phyloP scores from a whole-genome alignment of 2,329 filamentous ascomycete genomes.

The Apiospora arundinis region DNA sequence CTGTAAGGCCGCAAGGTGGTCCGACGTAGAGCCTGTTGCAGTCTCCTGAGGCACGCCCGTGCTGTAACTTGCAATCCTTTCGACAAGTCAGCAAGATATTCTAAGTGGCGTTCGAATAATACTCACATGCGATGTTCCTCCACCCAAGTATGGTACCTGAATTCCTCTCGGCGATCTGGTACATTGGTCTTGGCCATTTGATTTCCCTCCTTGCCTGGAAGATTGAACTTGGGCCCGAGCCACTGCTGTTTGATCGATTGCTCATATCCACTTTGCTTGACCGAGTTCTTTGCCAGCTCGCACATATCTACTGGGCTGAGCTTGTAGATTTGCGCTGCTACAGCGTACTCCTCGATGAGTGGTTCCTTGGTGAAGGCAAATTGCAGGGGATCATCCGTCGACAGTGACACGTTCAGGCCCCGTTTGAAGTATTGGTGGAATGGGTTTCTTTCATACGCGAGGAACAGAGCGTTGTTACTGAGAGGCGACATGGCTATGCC shows the following conservation, averaged over 20 bases:
- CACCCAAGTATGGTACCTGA: constrained; percentile 82
- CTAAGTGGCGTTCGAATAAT: background rate
- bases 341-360: constrained; percentile 96
- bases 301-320: constrained; percentile 98
- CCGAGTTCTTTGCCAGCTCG: constrained; percentile 94
- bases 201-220: constrained; percentile 84
- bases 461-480: constrained; percentile 95
- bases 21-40: constrained; percentile 28
- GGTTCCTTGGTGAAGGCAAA: constrained; percentile 99
- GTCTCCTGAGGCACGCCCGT: background rate
- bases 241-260: constrained; percentile 87
- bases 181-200: constrained; percentile 96
- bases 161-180: constrained; percentile 89
- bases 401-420: constrained; percentile 93
- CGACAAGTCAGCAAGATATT: constrained; percentile 24
- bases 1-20: constrained; percentile 32
- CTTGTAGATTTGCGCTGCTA: constrained; percentile 98
- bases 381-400: constrained; percentile 94
- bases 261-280: constrained; percentile 94
- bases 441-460: constrained; percentile 96
- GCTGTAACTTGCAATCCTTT: constrained; percentile 13
- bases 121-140: constrained; percentile 86
- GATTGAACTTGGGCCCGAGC: constrained; percentile 80
- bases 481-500: constrained; percentile 99
- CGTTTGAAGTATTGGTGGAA: constrained; percentile 96